phyloP scores from a whole-genome alignment of 768 basidiomycete species.

The Xanthoconium purpureum region DNA sequence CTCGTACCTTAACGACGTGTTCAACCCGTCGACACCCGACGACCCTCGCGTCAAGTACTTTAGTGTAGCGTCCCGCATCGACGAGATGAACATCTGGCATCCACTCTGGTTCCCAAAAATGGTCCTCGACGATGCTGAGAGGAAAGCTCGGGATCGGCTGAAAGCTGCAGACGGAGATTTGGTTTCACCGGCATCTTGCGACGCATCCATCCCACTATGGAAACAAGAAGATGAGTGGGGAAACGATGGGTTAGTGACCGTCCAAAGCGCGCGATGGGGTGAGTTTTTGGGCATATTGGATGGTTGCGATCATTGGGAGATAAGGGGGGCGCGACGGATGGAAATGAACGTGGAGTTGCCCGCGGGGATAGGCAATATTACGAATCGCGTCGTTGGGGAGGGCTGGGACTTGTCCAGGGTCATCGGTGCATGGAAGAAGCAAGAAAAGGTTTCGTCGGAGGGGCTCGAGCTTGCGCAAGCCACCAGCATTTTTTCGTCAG shows the following conservation, averaged over 20 bases:
- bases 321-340: constrained; percentile 82
- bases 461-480: constrained; percentile 31
- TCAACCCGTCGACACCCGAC: constrained; percentile 82
- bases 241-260: constrained; percentile 88
- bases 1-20: constrained; percentile 68
- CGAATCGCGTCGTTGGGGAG: constrained; percentile 37
- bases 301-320: constrained; percentile 94
- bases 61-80: constrained; percentile 80
- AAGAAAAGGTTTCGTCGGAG: constrained; percentile 42
- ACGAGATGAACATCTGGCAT: constrained; percentile 73
- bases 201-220: constrained; percentile 39
- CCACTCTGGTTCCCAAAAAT: constrained; percentile 97
- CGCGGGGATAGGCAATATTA: constrained; percentile 43
- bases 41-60: constrained; percentile 86
- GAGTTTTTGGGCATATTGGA: constrained; percentile 90
- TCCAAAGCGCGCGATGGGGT: constrained; percentile 95
- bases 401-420: constrained; percentile 65
- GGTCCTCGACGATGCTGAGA: constrained; percentile 84
- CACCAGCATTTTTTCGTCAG: constrained; percentile 6
- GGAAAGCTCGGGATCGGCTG: constrained; percentile 47
- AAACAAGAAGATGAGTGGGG: constrained; percentile 62
- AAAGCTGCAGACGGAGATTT: constrained; percentile 24
- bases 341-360: constrained; percentile 62
- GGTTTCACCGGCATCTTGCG: background rate
- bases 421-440: constrained; percentile 57